phyloP scores from a whole-genome alignment of 805 yeast species.

The Saccharomycopsis fodiens region DNA sequence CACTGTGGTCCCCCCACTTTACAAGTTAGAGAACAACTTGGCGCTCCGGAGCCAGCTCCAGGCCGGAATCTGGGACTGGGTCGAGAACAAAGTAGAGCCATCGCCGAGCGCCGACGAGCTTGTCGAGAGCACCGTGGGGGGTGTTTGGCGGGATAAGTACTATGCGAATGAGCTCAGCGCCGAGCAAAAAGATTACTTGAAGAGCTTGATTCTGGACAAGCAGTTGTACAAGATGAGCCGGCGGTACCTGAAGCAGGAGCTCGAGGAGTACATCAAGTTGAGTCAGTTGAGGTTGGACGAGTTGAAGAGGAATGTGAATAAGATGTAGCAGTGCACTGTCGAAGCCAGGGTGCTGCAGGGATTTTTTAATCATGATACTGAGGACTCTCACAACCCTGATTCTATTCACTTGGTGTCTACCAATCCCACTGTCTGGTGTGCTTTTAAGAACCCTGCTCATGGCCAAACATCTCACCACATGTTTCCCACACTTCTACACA shows the following conservation, averaged over 20 bases:
- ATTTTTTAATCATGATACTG: neutral
- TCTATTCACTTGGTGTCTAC: too few relatives aligned
- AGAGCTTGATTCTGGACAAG: neutral
- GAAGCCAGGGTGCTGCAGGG: neutral
- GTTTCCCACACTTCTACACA: too few relatives aligned
- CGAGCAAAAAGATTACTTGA: slow-evolving; percentile 10
- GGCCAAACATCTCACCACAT: too few relatives aligned
- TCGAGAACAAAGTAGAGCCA: slow-evolving; percentile 5
- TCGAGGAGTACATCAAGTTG: slow-evolving; percentile 16
- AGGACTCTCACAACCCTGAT: too few relatives aligned
- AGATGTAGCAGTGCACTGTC: neutral
- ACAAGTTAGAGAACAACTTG: slow-evolving; percentile 5
- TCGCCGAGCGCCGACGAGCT: neutral
- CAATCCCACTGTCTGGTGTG: too few relatives aligned
- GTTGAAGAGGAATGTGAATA: slow-evolving; percentile 2
- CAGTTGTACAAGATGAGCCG: slow-evolving; percentile 5
- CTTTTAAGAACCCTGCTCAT: too few relatives aligned
- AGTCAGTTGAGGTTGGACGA: slow-evolving; percentile 13
- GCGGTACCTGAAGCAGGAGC: slow-evolving; percentile 16
- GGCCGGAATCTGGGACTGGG: slow-evolving; percentile 19
- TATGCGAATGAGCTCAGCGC: slow-evolving; percentile 7
- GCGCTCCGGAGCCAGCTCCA: slow-evolving; percentile 14
- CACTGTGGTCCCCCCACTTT: slow-evolving; percentile 17
- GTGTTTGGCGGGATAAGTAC: slow-evolving; percentile 13
- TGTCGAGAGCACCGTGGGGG: neutral